Evolutionary conservation across 2,329 filamentous ascomycete species (phyloP), one percentile per base, ranked within the genome.

Genomic region (Penicillium corylophilum): DNA sequence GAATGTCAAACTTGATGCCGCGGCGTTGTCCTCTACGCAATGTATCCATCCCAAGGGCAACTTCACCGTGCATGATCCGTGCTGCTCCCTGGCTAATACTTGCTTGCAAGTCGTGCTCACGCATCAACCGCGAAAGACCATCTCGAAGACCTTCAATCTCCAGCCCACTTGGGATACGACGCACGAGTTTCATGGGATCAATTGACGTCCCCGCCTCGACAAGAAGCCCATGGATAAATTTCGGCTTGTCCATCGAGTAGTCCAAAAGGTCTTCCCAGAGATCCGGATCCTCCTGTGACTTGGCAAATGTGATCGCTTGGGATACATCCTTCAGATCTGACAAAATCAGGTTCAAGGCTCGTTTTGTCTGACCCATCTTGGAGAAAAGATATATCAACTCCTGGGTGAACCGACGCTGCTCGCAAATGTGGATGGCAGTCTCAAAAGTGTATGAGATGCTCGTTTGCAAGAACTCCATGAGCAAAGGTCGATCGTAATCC

Each of bases 211-310:
- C 94, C 1, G 96, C 93, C 74, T 97, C 90, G 64, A 96, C 90
- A 0, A 99, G 82, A 3, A 99, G 77, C 0, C 89, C 92, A 12
- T 90, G 87, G 60, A 99, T 97, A 74, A 99, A 99, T 36, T 84
- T 84, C 1, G 94, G 94, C 67, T 96, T 96, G 74, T 96, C 91
- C 94, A 99, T 97, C 54, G 89, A 93, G 71, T 97, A 97, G 62
- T 93, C 85, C 5, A 99, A 82, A 7, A 99, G 79, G 65, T 97
- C 92, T 58, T 96, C 89, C 94, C 94, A 99, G 0, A 99, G 80
- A 62, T 96, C 92, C 0, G 87, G 85, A 63, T 96, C 92, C 57
- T 94, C 86, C 67, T 97, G 91, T 55, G 92, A 87, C 70, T 96
- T 96, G 48, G 91, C 92, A 65, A 99, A 99, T 1, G 87, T 82